These are phyloP conservation scores for Colletotrichum trifolii DNA, from an alignment of 2,329 filamentous ascomycete genomes.

Conservation along the genomic window DNA sequence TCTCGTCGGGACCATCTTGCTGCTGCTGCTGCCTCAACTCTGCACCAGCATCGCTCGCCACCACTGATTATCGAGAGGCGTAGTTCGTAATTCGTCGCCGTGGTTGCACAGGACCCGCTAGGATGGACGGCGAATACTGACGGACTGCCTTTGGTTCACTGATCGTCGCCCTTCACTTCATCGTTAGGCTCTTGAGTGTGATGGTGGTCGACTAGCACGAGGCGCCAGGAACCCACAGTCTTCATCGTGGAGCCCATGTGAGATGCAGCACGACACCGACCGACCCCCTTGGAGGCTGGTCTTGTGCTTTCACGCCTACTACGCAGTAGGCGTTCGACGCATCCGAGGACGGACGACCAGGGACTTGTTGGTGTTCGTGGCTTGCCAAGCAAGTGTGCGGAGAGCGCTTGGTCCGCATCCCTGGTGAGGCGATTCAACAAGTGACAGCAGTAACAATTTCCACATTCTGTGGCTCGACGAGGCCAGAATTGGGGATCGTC, in stretches of 20 bases:
- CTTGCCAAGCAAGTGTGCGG: slow-evolving; percentile 21
- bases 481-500: not conserved
- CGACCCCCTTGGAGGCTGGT: slow-evolving; percentile 1
- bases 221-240: slow-evolving; percentile 28
- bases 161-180: slow-evolving; percentile 19
- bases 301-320: not conserved
- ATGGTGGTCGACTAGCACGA: slow-evolving; percentile 4
- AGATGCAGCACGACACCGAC: slow-evolving; percentile 23
- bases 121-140: slow-evolving; percentile 12
- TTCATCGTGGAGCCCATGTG: slow-evolving; percentile 24
- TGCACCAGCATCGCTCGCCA: slow-evolving; percentile 10
- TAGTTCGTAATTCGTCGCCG: slow-evolving; percentile 2
- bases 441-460: slow-evolving; percentile 26
- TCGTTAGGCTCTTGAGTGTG: slow-evolving; percentile 19
- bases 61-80: too few relatives aligned
- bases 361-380: slow-evolving; percentile 23
- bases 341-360: slow-evolving; percentile 17
- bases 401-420: not conserved
- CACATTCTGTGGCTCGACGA: slow-evolving; percentile 25
- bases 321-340: not conserved
- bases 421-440: slow-evolving; percentile 23
- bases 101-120: slow-evolving; percentile 21
- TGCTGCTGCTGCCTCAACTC: not conserved
- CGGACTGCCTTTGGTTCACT: slow-evolving; percentile 22
- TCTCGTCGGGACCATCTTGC: slow-evolving; percentile 22